A percentile compares a stretch with the other conserved stretches of the same genome.
phyloP scores from a whole-genome alignment of 108 stramenopile species.

The Cyclotella cryptica region DNA sequence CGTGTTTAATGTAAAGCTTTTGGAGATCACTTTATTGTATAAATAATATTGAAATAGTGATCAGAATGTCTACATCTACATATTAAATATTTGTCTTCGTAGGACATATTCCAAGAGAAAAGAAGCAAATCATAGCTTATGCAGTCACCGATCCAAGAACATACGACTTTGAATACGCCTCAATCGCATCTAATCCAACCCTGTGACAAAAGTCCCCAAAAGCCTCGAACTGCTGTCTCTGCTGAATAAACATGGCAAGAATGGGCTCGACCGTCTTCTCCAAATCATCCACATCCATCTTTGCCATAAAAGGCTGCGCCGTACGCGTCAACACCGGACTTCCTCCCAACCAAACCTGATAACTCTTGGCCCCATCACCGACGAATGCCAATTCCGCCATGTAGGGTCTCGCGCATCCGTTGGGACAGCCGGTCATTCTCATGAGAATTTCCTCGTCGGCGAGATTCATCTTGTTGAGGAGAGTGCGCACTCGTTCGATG shows the following conservation, averaged over 20 bases:
- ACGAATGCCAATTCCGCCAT: slow-evolving; percentile 99
- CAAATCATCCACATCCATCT: slow-evolving; percentile 82
- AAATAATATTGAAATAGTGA: too few relatives aligned
- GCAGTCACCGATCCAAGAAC: slow-evolving; percentile 53
- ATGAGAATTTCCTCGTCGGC: slow-evolving; percentile 94
- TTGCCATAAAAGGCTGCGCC: slow-evolving; percentile 90
- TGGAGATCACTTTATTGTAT: neutral
- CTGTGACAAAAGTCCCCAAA: slow-evolving; percentile 94
- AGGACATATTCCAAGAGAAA: neutral
- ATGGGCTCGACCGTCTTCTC: slow-evolving; percentile 92
- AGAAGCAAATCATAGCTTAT: neutral
- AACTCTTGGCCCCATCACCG: slow-evolving; percentile 94
- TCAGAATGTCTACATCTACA: too few relatives aligned
- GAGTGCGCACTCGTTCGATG: slow-evolving; percentile 79
- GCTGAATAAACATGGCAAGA: slow-evolving; percentile 83
- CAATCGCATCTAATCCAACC: slow-evolving; percentile 82
- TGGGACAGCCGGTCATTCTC: slow-evolving; percentile 99
- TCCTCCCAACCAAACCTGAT: slow-evolving; percentile 97
- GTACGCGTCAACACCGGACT: slow-evolving; percentile 92
- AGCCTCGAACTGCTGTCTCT: slow-evolving; percentile 85
- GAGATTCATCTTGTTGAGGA: slow-evolving; percentile 88
- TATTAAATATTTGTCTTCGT: too few relatives aligned
- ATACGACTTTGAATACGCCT: slow-evolving; percentile 57
- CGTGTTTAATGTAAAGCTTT: neutral
- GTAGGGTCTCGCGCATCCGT: slow-evolving; percentile 98